These are phyloP conservation scores for Blepharisma undulans DNA, from an alignment of 169 alveolate genomes.

Conservation along the genomic window DNA sequence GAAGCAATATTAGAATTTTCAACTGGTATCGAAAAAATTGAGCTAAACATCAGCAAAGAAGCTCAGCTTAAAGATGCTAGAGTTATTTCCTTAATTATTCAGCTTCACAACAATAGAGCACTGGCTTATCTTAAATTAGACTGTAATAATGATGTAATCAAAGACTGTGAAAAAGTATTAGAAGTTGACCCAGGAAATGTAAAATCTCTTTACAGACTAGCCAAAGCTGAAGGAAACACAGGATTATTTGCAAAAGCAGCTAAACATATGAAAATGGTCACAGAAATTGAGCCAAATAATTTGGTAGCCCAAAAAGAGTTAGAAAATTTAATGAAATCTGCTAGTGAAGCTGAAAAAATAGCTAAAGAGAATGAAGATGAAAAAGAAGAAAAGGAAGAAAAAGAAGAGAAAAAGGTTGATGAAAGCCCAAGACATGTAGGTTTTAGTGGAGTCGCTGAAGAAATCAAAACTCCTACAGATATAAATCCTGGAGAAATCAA, in stretches of 20 bases:
- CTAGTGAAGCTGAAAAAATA: slow-evolving; percentile 32
- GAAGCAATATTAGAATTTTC: slow-evolving; percentile 31
- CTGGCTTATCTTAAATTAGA: slow-evolving; percentile 45
- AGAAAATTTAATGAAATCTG: slow-evolving; percentile 8
- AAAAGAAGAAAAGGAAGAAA: background rate
- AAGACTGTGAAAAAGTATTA: slow-evolving; percentile 54
- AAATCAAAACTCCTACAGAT: background rate
- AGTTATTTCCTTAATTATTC: background rate
- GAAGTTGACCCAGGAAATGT: slow-evolving; percentile 49
- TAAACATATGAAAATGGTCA: slow-evolving; percentile 46
- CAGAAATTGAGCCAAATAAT: slow-evolving; percentile 54
- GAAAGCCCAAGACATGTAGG: background rate
- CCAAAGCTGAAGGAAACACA: slow-evolving; percentile 42
- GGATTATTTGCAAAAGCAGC: slow-evolving; percentile 50
- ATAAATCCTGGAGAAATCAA: background rate
- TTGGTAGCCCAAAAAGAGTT: slow-evolving; percentile 51
- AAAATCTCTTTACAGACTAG: slow-evolving; percentile 51
- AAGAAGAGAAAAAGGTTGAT: background rate
- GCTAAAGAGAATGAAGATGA: background rate
- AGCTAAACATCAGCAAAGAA: slow-evolving; percentile 42
- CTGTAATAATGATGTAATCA: slow-evolving; percentile 34
- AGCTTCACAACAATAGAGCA: slow-evolving; percentile 54
- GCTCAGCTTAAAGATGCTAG: slow-evolving; percentile 37
- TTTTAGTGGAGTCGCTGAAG: background rate
- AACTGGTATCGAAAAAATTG: background rate